Base-by-base conservation (phyloP, 192 early-diverging fungal species). In the Spizellomyces sp. region DNA sequence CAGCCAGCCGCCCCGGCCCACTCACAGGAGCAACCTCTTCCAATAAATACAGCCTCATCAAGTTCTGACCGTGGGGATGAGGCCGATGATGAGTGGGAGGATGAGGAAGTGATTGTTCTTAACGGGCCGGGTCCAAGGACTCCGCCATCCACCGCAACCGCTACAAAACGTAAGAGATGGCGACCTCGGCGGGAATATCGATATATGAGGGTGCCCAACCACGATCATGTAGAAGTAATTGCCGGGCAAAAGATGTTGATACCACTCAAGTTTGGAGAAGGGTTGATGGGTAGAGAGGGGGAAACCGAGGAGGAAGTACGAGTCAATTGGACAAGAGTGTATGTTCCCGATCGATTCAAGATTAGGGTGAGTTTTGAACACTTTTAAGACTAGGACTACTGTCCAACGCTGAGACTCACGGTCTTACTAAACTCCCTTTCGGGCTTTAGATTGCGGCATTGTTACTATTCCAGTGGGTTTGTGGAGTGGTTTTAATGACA, bases 141-240 rank as follows among this genome's bases (percentile, higher is more conserved):
- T n/a, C 22, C 14, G 9, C 21, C 66, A 10, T 12, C 52, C 22
- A 12, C n/a, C 4, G 12, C 55, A 5, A 7, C 52, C 6, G 22
- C 2, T 7, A 12, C 4, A n/a, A 27, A 77, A 70, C 10, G 84
- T 87, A 9, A 59, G 15, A 41, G 75, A 64, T n/a, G 91, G 91
- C 73, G 79, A 76, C 42, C 83, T 81, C 6, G 81, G 88, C 74
- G 93, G 83, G 70, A 70, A 45, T 70, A 68, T 6, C 80, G 84
- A 15, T 87, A 90, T 70, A 74, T 93, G 67, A 87, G 96, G 17
- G 96, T 90, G 5, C 97, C 97, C 4, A 90, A 92, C 27, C 77
- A 86, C 36, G 95, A 99, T 71, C 88, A 87, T 6, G 86, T 96
- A 15, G 88, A 93, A 22, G 86, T 97, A 5, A 85, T 93, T 54